Evolutionary conservation across 352 stramenopile genomes (phyloP).

Genomic region (Lagenidium giganteum): DNA sequence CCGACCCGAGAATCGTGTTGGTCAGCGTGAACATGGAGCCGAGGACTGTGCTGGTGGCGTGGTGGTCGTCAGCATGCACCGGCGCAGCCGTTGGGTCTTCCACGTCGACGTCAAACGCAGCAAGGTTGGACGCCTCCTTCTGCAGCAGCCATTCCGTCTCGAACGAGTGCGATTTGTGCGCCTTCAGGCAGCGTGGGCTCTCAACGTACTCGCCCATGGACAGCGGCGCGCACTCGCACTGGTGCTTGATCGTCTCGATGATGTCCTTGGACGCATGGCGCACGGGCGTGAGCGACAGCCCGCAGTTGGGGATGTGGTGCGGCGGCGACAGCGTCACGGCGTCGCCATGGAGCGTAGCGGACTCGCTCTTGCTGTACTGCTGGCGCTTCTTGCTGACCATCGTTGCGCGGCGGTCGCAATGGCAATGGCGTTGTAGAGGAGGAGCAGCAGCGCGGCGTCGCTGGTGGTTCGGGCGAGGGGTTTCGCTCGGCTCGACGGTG

Average conservation of each 20-base stretch:
- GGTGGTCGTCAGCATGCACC: slow-evolving; percentile 14
- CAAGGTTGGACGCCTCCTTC: too few relatives aligned
- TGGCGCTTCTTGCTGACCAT: too few relatives aligned
- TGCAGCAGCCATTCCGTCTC: slow-evolving; percentile 25
- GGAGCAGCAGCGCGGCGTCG: too few relatives aligned
- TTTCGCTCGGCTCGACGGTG: too few relatives aligned
- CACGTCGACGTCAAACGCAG: slow-evolving; percentile 14
- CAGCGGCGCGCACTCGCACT: slow-evolving; percentile 57
- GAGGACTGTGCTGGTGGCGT: slow-evolving; percentile 42
- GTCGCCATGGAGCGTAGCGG: too few relatives aligned
- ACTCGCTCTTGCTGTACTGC: too few relatives aligned
- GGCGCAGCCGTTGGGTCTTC: slow-evolving; percentile 9
- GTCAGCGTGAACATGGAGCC: slow-evolving; percentile 71
- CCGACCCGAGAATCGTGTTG: slow-evolving; percentile 74
- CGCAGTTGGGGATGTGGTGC: too few relatives aligned
- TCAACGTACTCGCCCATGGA: slow-evolving; percentile 82
- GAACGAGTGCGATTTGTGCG: slow-evolving; percentile 7
- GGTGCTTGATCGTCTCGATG: slow-evolving; percentile 49
- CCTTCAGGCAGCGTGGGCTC: slow-evolving; percentile 26
- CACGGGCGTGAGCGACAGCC: slow-evolving; percentile 2
- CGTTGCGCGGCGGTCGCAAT: too few relatives aligned
- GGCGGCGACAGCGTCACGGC: too few relatives aligned
- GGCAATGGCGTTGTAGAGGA: too few relatives aligned
- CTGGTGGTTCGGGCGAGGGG: too few relatives aligned
- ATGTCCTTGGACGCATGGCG: slow-evolving; percentile 37